Evolutionary conservation across 2,329 filamentous ascomycete genomes (phyloP).

Genomic region (Fusarium camptoceras): DNA sequence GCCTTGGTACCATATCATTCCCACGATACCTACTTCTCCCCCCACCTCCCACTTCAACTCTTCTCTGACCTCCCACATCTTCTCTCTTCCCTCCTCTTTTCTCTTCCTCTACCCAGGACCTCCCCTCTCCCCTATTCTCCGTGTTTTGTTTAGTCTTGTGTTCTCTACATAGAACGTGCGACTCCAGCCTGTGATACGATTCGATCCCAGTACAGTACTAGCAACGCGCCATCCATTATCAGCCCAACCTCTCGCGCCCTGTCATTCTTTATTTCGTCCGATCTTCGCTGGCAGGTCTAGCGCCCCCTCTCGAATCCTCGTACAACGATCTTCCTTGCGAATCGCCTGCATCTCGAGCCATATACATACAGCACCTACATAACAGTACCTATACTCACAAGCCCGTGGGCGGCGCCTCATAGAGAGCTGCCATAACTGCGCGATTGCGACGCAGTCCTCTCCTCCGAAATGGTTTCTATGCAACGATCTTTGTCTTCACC

Average conservation of each 20-base stretch:
- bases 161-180: constrained; percentile 33
- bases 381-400: constrained; percentile 27
- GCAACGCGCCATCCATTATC: constrained; percentile 33
- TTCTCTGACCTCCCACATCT: constrained; percentile 23
- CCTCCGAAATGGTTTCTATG: constrained; percentile 70
- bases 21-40: constrained; percentile 33
- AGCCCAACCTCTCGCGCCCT: constrained; percentile 28
- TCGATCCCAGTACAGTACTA: neutral
- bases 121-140: constrained; percentile 14
- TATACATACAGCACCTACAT: neutral
- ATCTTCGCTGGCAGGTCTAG: constrained; percentile 40
- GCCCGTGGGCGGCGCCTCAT: constrained; percentile 43
- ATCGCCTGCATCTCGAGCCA: constrained; percentile 18
- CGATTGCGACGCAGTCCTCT: constrained; percentile 47
- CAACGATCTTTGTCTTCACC: constrained; percentile 72
- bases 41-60: constrained; percentile 34
- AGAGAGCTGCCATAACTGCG: constrained; percentile 51
- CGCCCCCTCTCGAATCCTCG: constrained; percentile 21
- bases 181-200: constrained; percentile 38
- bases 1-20: constrained; percentile 23
- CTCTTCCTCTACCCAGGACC: constrained; percentile 24
- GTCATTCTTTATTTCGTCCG: constrained; percentile 31
- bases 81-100: constrained; percentile 29
- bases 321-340: constrained; percentile 26
- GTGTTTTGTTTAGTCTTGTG: constrained; percentile 21